phyloP scores from a whole-genome alignment of 2,329 filamentous ascomycete genomes.

The Grosmannia penicillata region DNA sequence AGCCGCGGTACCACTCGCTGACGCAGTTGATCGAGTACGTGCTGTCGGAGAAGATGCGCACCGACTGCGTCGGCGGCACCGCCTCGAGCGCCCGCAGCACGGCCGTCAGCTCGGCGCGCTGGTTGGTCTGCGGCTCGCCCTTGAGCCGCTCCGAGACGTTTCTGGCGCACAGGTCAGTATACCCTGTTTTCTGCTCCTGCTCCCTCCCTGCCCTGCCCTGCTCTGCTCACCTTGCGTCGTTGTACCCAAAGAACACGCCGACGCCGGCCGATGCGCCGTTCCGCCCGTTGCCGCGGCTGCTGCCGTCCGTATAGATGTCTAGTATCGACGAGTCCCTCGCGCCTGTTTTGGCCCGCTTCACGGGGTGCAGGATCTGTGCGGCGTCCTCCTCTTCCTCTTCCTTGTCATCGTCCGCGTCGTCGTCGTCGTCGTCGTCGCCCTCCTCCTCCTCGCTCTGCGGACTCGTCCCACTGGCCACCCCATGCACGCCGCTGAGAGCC shows the following conservation, averaged over 20 bases:
- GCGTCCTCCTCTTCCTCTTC: conserved; percentile 13
- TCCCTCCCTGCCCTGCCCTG: no score
- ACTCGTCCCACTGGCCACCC: conserved; percentile 9
- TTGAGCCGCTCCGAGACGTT: conserved; percentile 62
- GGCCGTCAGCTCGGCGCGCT: conserved; percentile 87
- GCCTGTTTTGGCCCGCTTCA: conserved; percentile 19
- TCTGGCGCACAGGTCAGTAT: no score
- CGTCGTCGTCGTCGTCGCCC: conserved; percentile 10
- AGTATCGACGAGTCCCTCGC: conserved; percentile 15
- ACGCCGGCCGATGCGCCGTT: conserved; percentile 41
- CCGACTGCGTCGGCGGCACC: conserved; percentile 48
- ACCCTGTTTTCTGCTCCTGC: no score
- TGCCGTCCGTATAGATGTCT: conserved; percentile 49
- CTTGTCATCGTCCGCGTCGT: conserved; percentile 16
- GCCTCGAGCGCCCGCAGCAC: conserved; percentile 72
- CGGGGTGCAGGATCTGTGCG: conserved; percentile 19
- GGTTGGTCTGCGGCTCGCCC: conserved; percentile 74
- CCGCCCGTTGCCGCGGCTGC: conserved; percentile 42
- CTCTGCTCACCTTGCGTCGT: conserved; percentile 32
- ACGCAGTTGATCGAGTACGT: conserved; percentile 83
- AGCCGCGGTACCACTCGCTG: conserved; percentile 66
- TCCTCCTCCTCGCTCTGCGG: conserved; percentile 14
- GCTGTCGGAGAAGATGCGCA: conserved; percentile 78
- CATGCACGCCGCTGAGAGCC: conserved; percentile 16
- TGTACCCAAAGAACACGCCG: conserved; percentile 46